phyloP scores from a whole-genome alignment of 495 filamentous ascomycete species.

The Gamarada debralockiae region DNA sequence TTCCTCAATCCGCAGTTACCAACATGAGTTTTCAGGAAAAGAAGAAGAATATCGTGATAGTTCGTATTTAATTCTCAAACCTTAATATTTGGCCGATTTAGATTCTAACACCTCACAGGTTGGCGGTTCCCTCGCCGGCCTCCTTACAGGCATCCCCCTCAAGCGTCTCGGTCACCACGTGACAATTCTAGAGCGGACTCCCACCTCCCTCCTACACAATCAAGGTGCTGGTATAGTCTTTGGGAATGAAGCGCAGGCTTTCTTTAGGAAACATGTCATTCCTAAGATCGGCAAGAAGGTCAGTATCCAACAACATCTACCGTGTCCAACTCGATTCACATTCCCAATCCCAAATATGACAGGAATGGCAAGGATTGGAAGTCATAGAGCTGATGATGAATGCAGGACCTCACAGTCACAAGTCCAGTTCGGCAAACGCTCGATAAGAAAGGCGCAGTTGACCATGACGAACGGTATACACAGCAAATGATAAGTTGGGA shows the following conservation, averaged over 20 bases:
- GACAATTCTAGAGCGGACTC: conserved; percentile 50
- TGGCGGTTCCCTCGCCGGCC: conserved; percentile 45
- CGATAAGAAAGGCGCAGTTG: conserved; percentile 25
- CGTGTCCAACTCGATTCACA: too few species aligned
- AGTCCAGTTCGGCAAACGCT: conserved; percentile 1
- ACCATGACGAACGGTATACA: conserved; percentile 35
- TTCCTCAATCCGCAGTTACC: too few species aligned
- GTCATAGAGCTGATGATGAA: not conserved
- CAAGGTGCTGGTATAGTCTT: conserved; percentile 55
- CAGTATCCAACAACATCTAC: too few species aligned
- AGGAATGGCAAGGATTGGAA: too few species aligned
- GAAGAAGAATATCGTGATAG: too few species aligned
- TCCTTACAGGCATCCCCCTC: conserved; percentile 44
- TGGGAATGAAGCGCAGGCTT: conserved; percentile 26
- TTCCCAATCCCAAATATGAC: too few species aligned
- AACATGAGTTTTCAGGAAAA: too few species aligned
- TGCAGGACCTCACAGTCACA: not conserved
- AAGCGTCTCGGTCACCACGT: conserved; percentile 44
- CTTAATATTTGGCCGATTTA: too few species aligned
- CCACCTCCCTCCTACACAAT: conserved; percentile 41
- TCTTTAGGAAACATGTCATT: conserved; percentile 31
- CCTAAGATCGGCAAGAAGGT: conserved; percentile 7
- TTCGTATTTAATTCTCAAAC: too few species aligned
- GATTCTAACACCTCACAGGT: conserved; percentile 28
- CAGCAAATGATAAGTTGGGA: conserved; percentile 54